Evolutionary conservation across 176 grass and related monocot species (phyloP), one percentile per base, ranked within the genome.

Genomic region (Dactylis glomerata): DNA sequence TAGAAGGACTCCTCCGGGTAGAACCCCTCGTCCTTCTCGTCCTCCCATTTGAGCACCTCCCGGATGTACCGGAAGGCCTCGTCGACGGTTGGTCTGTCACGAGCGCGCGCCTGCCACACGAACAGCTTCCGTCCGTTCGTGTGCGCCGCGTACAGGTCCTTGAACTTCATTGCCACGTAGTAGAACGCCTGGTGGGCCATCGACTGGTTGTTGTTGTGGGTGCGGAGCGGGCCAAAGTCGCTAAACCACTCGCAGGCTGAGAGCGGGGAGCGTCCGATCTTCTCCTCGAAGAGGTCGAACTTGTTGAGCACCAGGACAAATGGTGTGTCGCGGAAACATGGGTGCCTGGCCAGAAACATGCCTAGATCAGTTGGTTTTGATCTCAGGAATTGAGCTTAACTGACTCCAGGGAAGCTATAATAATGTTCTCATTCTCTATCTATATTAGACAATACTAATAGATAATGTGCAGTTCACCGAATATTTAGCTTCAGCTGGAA

Each of bases 221-320:
- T 94, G 77, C 89, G 83, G 13, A 95, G 47, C 1, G 96, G 96
- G 81, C 83, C 87, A 75, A 98, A 98, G 78, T 95, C 96, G 6
- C 42, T 71, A 83, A 98, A 89, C 96, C 96, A 98, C 71, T 95
- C 93, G 14, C 96, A 98, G 0, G 46, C 37, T 0, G 91, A 72
- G 8, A 98, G 77, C 0, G 88, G 91, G 8, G 74, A 59, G 0
- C 71, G 91, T 6, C 78, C 69, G 5, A 98, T 94, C 84, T 95
- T 98, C 87, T 95, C 93, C 87, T 95, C 96, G 0, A 98, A 91
- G 34, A 93, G 81, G 87, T 98, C 93, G 1, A 93, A 98, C 83
- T 98, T 98, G 91, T 98, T 98, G 64, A 98, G 91, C 71, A 98
- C 87, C 30, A 98, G 87, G 22, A 98, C 83, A 40, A 98, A 98